Conservation (phyloP, 2,329 filamentous ascomycete genomes). For the Colletotrichum tabaci region DNA sequence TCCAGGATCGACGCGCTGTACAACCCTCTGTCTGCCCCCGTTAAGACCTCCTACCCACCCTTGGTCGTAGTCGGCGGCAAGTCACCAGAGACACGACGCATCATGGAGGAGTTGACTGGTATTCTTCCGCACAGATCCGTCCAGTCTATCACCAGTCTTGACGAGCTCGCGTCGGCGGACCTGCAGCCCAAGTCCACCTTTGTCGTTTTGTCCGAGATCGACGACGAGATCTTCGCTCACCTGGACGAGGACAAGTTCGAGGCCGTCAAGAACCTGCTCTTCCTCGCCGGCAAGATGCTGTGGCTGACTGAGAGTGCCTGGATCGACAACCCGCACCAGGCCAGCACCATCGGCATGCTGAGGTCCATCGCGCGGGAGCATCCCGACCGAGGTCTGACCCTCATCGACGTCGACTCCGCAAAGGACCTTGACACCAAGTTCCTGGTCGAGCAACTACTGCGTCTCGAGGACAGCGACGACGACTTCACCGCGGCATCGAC, state of each 20-base stretch:
- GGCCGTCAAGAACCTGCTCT: slow-evolving; percentile 15
- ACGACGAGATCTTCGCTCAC: slow-evolving; percentile 48
- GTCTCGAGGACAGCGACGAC: slow-evolving; percentile 14
- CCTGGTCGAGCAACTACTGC: not conserved
- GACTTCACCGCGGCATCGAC: not conserved
- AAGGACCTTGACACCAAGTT: not conserved
- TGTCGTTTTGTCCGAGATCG: slow-evolving; percentile 33
- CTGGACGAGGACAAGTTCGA: slow-evolving; percentile 39
- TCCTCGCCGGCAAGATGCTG: slow-evolving; percentile 36
- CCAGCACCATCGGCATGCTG: slow-evolving; percentile 38
- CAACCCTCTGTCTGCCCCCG: not conserved
- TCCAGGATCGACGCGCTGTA: not conserved
- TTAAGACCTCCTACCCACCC: not conserved
- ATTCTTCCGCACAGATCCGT: not conserved
- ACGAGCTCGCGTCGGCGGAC: not conserved
- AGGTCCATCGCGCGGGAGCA: slow-evolving; percentile 28
- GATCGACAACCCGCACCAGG: slow-evolving; percentile 38
- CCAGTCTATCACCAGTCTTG: not conserved
- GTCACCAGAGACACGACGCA: not conserved
- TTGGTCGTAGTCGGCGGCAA: slow-evolving; percentile 8
- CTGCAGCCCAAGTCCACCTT: slow-evolving; percentile 11
- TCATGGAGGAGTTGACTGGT: not conserved
- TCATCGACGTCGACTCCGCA: slow-evolving; percentile 32
- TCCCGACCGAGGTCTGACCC: slow-evolving; percentile 1
- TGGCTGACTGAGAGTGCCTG: slow-evolving; percentile 44